Evolutionary conservation across 2,329 filamentous ascomycete species (phyloP).

Genomic region (Nemania sp.): DNA sequence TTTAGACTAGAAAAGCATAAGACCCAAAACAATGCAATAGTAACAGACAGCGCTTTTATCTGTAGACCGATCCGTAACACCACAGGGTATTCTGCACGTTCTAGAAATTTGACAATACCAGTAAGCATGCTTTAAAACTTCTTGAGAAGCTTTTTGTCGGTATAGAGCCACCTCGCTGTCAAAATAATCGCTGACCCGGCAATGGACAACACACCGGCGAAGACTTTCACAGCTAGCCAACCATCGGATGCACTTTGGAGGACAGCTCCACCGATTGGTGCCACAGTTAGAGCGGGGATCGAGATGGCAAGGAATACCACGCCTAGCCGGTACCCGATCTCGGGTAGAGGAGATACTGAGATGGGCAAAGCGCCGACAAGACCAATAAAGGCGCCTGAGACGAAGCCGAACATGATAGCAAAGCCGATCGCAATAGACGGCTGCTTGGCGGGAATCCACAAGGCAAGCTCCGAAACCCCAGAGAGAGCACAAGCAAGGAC

Average conservation of each 20-base stretch:
- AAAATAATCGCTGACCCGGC: constrained; percentile 1
- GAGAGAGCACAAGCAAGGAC: constrained; percentile 3
- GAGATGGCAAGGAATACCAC: constrained; percentile 5
- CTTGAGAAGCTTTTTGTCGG: background rate
- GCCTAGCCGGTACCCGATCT: constrained; percentile 4
- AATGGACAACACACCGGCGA: constrained; percentile 1
- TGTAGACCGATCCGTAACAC: too few relatives aligned
- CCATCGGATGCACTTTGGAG: background rate
- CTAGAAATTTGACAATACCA: too few relatives aligned
- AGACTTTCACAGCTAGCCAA: background rate
- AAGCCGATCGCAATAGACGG: background rate
- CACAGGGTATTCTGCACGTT: too few relatives aligned
- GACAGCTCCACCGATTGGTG: constrained; percentile 4
- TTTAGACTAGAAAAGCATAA: too few relatives aligned
- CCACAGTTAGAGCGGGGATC: constrained; percentile 3
- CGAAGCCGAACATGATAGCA: background rate
- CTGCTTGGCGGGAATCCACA: constrained; percentile 4
- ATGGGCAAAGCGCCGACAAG: constrained; percentile 2
- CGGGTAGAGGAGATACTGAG: background rate
- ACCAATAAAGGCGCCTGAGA: constrained; percentile 2
- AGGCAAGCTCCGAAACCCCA: background rate
- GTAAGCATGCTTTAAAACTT: background rate
- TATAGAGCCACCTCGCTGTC: background rate
- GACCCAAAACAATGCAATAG: too few relatives aligned
- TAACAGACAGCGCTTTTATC: too few relatives aligned